These are phyloP conservation scores for Calonectria pauciramosa DNA, from an alignment of 2,329 filamentous ascomycete genomes.

Conservation along the genomic window DNA sequence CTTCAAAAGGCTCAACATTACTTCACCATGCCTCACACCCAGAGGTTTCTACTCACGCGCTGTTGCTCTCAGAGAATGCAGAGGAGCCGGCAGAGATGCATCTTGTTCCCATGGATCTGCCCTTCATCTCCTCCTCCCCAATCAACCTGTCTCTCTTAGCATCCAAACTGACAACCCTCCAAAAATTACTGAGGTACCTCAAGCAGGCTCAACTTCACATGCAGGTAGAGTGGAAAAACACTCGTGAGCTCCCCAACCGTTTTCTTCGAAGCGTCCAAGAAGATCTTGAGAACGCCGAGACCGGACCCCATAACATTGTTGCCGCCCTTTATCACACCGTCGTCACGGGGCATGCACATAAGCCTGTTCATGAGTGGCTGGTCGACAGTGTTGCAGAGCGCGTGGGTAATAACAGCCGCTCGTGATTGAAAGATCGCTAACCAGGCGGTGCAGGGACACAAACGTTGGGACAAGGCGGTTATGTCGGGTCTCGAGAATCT, in stretches of 20 bases:
- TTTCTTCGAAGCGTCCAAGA: slow-evolving; percentile 85
- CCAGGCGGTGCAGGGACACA: slow-evolving; percentile 76
- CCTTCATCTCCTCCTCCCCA: slow-evolving; percentile 83
- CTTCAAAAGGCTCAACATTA: slow-evolving; percentile 51
- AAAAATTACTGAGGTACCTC: slow-evolving; percentile 89
- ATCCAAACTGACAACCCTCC: slow-evolving; percentile 87
- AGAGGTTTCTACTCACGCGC: slow-evolving; percentile 79
- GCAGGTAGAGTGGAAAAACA: slow-evolving; percentile 84
- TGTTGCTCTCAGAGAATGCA: slow-evolving; percentile 68
- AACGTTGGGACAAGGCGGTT: slow-evolving; percentile 94
- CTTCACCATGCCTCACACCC: slow-evolving; percentile 79
- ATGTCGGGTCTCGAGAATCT: slow-evolving; percentile 82
- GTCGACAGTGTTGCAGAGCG: slow-evolving; percentile 85
- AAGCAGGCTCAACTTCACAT: slow-evolving; percentile 85
- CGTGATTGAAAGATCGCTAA: slow-evolving; percentile 31
- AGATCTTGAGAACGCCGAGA: slow-evolving; percentile 73
- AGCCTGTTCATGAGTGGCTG: slow-evolving; percentile 86
- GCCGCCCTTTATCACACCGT: slow-evolving; percentile 87
- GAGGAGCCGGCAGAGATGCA: slow-evolving; percentile 54
- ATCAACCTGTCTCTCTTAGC: slow-evolving; percentile 87
- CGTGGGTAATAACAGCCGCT: slow-evolving; percentile 60
- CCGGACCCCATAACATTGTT: slow-evolving; percentile 73
- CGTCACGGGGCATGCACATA: slow-evolving; percentile 84
- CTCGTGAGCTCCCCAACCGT: slow-evolving; percentile 81
- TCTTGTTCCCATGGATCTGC: slow-evolving; percentile 85